Evolutionary conservation across 495 filamentous ascomycete species (phyloP).

Genomic region (Penicillium fimorum): DNA sequence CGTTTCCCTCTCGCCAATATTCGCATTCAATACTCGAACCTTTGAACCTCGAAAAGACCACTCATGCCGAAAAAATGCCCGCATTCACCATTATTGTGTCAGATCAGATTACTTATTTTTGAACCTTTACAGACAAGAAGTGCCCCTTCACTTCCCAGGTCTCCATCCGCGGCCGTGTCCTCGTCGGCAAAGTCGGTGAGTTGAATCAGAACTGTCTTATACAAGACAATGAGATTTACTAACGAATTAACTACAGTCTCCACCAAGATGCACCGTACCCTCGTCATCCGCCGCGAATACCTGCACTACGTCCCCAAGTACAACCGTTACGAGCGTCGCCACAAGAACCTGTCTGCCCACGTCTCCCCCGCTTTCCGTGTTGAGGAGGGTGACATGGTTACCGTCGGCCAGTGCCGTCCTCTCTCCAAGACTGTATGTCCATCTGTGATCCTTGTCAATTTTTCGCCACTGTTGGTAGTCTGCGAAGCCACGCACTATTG

Average conservation of each 20-base stretch:
- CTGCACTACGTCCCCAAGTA: slow-evolving; percentile 99
- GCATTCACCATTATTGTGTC: slow-evolving; percentile 4
- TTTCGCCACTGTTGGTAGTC: not conserved
- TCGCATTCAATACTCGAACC: not conserved
- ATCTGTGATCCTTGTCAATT: not conserved
- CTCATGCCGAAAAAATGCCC: slow-evolving; percentile 14
- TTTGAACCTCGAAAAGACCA: slow-evolving; percentile 15
- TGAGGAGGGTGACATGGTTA: slow-evolving; percentile 97
- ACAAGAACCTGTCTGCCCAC: slow-evolving; percentile 99
- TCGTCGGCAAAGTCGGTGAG: slow-evolving; percentile 80
- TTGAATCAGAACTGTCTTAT: not conserved
- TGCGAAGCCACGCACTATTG: not conserved
- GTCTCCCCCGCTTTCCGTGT: slow-evolving; percentile 99
- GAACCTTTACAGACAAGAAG: slow-evolving; percentile 83
- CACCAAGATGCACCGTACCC: slow-evolving; percentile 99
- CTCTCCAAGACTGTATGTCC: slow-evolving; percentile 94
- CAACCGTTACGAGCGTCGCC: slow-evolving; percentile 98
- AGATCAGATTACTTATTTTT: slow-evolving; percentile 29
- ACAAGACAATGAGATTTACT: not conserved
- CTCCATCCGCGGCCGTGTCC: slow-evolving; percentile 99
- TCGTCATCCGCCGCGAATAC: slow-evolving; percentile 99
- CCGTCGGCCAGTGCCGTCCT: slow-evolving; percentile 97
- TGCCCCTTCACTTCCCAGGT: slow-evolving; percentile 98
- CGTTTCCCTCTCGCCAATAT: not conserved
- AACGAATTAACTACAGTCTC: slow-evolving; percentile 53